Base-by-base conservation (phyloP, 73 alveolate genomes). In the Blepharisma stoltei region DNA sequence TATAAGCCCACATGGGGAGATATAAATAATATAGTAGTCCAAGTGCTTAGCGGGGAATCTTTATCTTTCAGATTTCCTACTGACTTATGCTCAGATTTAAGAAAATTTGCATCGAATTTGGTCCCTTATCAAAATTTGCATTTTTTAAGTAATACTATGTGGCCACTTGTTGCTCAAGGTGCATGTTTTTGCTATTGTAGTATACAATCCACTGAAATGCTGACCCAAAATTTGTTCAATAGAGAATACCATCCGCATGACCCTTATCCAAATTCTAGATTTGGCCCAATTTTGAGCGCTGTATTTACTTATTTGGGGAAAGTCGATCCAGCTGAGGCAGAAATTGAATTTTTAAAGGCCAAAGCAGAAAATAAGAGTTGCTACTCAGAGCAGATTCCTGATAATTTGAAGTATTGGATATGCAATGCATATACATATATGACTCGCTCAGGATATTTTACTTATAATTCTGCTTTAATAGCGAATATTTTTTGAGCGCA, bases 291-390 rank as follows among this genome's bases (percentile, higher is more conserved):
- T 38, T 54, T 81, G 23, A 23, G 70, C 32, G 88, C 80, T 6
- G 80, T 79, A 0, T 54, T 71, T 76, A 45, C 44, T 27, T 81
- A 41, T 76, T 70, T 83, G 73, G 88, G 88, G 5, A 54, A 81
- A 76, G 55, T 76, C 6, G 70, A 83, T 37, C 81, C 97, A 68
- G 81, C 78, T 53, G 99, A 94, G 75, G 95, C 88, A 54, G 99
- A 94, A 81, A 93, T 89, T 47, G 92, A 91, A 88, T 83, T 94
- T 84, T 83, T 76, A 49, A 77, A 90, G 77, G 3, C 3, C 41
- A 32, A 32, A 32, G 41, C 41, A 3, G 41, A 32, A 32, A 32
- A 32, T 0, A 32, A 32, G 41, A 32, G 41, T 32, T 32, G 41
- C 41, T 32, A 1, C 3, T 32, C 41, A 32, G 41, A 32, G 41